Conservation (phyloP, 2,329 filamentous ascomycete species). For the Madurella mycetomatis region DNA sequence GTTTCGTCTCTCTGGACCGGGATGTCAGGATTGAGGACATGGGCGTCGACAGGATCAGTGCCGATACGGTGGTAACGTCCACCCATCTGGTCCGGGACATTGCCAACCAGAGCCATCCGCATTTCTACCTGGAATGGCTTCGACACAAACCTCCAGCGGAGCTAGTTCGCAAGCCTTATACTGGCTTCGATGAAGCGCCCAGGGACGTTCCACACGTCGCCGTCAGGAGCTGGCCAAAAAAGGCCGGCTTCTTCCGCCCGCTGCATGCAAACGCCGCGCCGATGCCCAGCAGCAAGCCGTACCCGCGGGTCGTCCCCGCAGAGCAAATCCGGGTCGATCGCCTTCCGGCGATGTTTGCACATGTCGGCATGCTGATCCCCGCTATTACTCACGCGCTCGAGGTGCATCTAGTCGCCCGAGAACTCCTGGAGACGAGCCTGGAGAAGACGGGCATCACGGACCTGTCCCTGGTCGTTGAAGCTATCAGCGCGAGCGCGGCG, state of each 20-base stretch:
- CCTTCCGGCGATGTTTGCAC: conserved; percentile 40
- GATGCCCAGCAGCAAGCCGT: conserved; percentile 37
- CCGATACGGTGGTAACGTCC: conserved; percentile 22
- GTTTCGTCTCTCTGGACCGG: conserved; percentile 31
- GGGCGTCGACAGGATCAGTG: conserved; percentile 28
- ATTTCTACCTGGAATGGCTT: conserved; percentile 40
- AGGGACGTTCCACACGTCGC: conserved; percentile 46
- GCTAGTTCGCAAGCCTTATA: conserved; percentile 36
- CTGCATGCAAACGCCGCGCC: conserved; percentile 14
- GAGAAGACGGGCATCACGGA: conserved; percentile 49
- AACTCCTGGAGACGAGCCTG: conserved; percentile 54
- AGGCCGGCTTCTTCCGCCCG: conserved; percentile 56
- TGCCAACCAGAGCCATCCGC: conserved; percentile 31
- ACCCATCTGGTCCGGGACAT: conserved; percentile 40
- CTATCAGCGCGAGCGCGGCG: conserved; percentile 64
- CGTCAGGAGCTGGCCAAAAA: conserved; percentile 47
- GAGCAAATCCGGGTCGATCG: conserved; percentile 47
- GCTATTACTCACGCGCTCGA: conserved; percentile 69
- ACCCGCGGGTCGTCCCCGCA: conserved; percentile 42
- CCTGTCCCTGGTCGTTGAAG: conserved; percentile 56
- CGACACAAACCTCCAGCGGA: conserved; percentile 41
- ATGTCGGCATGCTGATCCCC: conserved; percentile 63
- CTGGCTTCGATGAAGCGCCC: conserved; percentile 37
- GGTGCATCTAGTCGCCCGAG: conserved; percentile 56
- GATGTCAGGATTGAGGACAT: conserved; percentile 31